Evolutionary conservation across 176 grass and related monocot genomes (phyloP).

Genomic region (Cenchrus purpureus): DNA sequence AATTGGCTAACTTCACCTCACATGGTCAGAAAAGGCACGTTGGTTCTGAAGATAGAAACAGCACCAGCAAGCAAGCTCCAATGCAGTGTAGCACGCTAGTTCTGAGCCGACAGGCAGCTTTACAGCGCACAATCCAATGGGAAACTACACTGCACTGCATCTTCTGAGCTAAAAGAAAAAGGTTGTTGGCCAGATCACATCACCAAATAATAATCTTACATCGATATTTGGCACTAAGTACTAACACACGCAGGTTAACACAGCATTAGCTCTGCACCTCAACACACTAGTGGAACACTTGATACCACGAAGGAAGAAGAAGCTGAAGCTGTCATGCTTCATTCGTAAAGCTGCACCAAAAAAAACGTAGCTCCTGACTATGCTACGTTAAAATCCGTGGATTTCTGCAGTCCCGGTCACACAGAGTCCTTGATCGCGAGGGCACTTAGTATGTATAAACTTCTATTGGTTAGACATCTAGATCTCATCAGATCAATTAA

Average conservation of each 20-base stretch:
- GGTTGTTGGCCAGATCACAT: constrained; percentile 32
- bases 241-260: constrained; percentile 23
- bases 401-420: constrained; percentile 9
- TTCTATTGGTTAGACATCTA: constrained; percentile 32
- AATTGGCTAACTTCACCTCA: neutral
- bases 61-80: constrained; percentile 1
- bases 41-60: constrained; percentile 27
- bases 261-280: constrained; percentile 25
- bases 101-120: constrained; percentile 44
- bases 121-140: constrained; percentile 40
- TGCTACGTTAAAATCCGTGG: constrained; percentile 12
- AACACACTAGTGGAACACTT: constrained; percentile 18
- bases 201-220: constrained; percentile 38
- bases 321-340: neutral
- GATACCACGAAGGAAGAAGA: constrained; percentile 16
- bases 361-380: constrained; percentile 16
- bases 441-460: constrained; percentile 23
- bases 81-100: neutral
- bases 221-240: neutral
- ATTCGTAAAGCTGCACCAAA: neutral
- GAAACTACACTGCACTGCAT: constrained; percentile 19
- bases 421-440: neutral
- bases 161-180: constrained; percentile 40
- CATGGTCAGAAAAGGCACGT: neutral
- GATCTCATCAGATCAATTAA: constrained; percentile 41